Conservation (phyloP, 495 filamentous ascomycete species). For the Neurospora sp. region DNA sequence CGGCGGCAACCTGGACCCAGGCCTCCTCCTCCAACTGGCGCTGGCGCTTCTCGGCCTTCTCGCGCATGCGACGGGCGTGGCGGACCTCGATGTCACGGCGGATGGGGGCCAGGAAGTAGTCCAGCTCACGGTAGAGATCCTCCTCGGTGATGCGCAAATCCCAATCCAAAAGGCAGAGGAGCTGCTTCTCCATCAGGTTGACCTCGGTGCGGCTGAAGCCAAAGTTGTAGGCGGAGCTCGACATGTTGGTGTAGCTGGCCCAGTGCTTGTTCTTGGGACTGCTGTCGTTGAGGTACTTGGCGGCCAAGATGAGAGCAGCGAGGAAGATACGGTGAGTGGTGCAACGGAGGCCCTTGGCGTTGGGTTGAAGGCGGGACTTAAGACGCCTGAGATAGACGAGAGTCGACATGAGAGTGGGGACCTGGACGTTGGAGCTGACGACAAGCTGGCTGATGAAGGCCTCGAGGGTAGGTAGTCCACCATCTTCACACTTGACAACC, state of each 20-base stretch:
- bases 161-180: constrained; percentile 89
- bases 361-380: constrained; percentile 71
- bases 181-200: constrained; percentile 97
- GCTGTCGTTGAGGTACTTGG: constrained; percentile 97
- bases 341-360: constrained; percentile 94
- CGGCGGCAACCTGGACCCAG: constrained; percentile 10
- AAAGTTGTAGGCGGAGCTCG: constrained; percentile 58
- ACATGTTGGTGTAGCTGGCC: constrained; percentile 79
- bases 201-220: constrained; percentile 91
- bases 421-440: constrained; percentile 87
- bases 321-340: constrained; percentile 98
- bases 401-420: constrained; percentile 92
- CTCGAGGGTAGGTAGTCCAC: constrained; percentile 64
- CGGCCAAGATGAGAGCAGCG: constrained; percentile 79
- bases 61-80: constrained; percentile 30
- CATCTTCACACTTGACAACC: constrained; percentile 31
- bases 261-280: constrained; percentile 99
- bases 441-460: constrained; percentile 86
- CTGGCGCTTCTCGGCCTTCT: constrained; percentile 32
- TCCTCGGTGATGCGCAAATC: constrained; percentile 73
- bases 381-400: constrained; percentile 86
- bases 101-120: constrained; percentile 81
- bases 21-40: constrained; percentile 20
- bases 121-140: constrained; percentile 79
- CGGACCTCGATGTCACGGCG: constrained; percentile 37